A percentile compares a stretch with the other conserved stretches of the same genome.
These are phyloP conservation scores for Chytriomyces sp. DNA, from an alignment of 192 early-diverging fungal genomes.

Conservation along the genomic window DNA sequence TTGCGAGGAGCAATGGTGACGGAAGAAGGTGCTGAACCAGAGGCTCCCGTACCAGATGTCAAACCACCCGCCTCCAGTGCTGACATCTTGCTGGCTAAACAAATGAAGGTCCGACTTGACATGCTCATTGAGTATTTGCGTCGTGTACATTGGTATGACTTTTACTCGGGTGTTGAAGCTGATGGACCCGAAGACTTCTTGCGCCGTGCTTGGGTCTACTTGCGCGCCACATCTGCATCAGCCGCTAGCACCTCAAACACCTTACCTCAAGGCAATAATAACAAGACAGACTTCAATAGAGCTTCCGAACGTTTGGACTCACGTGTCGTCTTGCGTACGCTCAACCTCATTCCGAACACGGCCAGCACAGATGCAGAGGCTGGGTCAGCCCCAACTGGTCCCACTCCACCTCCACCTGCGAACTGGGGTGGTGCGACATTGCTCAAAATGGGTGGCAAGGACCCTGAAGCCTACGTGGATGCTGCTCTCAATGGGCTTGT, in stretches of 20 bases:
- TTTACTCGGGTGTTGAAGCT: conserved; percentile 83
- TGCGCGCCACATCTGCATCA: conserved; percentile 45
- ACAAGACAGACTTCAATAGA: too few species aligned
- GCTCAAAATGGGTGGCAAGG: conserved; percentile 42
- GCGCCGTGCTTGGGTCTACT: conserved; percentile 68
- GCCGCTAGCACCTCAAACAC: conserved; percentile 19
- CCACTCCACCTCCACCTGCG: conserved; percentile 2
- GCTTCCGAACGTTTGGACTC: conserved; percentile 50
- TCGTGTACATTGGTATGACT: conserved; percentile 91
- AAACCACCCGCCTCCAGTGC: conserved; percentile 15
- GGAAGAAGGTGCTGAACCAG: not conserved
- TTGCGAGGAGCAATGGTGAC: not conserved
- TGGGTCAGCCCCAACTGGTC: conserved; percentile 13
- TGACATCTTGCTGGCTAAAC: not conserved
- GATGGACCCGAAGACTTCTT: conserved; percentile 80
- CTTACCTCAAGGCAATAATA: not conserved
- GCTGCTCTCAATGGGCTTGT: conserved; percentile 53
- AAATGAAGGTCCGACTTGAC: conserved; percentile 63
- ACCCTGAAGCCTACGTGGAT: conserved; percentile 47
- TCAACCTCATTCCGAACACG: not conserved
- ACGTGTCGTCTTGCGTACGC: conserved; percentile 26
- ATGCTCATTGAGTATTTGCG: conserved; percentile 83
- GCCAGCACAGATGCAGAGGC: conserved; percentile 32
- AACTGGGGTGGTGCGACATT: conserved; percentile 24
- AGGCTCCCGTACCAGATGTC: not conserved